Evolutionary conservation across 768 basidiomycete genomes (phyloP).

Genomic region (Leccinum aurantiacum): DNA sequence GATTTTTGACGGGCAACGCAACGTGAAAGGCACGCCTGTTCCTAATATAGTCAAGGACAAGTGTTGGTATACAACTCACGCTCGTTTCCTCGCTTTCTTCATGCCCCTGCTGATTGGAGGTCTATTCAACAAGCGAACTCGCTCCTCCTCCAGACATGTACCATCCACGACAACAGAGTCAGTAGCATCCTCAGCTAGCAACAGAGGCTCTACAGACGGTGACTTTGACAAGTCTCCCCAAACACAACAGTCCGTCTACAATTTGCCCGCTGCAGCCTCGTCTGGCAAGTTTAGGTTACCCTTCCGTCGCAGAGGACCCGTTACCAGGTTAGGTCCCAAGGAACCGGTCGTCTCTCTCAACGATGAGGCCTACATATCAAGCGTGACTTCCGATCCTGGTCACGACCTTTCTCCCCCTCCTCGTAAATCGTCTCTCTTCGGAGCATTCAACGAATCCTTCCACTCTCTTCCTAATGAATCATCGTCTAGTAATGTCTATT

Average conservation of each 20-base stretch:
- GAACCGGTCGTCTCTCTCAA: conserved; percentile 19
- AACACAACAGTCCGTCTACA: conserved; percentile 18
- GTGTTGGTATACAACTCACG: too few species aligned
- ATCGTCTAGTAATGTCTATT: conserved; percentile 22
- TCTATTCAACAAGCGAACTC: conserved; percentile 26
- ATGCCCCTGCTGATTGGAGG: conserved; percentile 32
- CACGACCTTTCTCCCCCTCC: conserved; percentile 54
- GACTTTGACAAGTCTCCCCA: conserved; percentile 28
- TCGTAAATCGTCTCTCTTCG: conserved; percentile 63
- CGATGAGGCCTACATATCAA: conserved; percentile 35
- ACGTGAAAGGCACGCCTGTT: background rate
- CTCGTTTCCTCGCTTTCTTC: conserved; percentile 1
- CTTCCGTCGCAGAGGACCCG: conserved; percentile 39
- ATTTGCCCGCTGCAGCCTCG: conserved; percentile 29
- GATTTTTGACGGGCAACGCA: background rate
- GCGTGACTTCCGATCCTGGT: conserved; percentile 46
- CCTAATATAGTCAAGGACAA: too few species aligned
- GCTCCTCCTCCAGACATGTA: background rate
- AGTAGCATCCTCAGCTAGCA: conserved; percentile 15
- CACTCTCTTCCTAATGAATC: conserved; percentile 57
- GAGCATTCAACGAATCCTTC: conserved; percentile 53
- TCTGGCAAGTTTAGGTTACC: conserved; percentile 47
- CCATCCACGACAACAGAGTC: conserved; percentile 15
- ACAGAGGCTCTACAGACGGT: conserved; percentile 33
- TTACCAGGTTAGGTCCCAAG: conserved; percentile 13